A percentile compares a stretch with the other conserved stretches of the same genome.
These are phyloP conservation scores for Talaromyces piceae DNA, from an alignment of 2,329 filamentous ascomycete species.

Conservation along the genomic window DNA sequence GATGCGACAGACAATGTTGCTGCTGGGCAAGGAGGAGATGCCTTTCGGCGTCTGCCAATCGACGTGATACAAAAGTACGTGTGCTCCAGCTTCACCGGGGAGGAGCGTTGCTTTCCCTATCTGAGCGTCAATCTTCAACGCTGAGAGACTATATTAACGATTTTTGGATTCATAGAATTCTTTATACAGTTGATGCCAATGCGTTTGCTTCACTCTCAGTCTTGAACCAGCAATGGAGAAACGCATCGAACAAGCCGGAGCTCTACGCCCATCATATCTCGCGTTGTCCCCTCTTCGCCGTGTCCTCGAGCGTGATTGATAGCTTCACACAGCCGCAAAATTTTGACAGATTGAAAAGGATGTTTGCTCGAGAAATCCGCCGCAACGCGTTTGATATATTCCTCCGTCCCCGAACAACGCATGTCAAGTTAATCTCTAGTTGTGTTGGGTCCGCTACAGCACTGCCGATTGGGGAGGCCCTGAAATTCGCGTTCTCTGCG, in stretches of 20 bases:
- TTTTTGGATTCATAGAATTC: constrained; percentile 32
- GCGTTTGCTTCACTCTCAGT: constrained; percentile 41
- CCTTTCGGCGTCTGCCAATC: constrained; percentile 21
- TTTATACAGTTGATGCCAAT: constrained; percentile 41
- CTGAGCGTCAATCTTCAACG: neutral
- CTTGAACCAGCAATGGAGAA: constrained; percentile 39
- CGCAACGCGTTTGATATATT: constrained; percentile 72
- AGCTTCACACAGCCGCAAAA: constrained; percentile 34
- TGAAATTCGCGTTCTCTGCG: constrained; percentile 74
- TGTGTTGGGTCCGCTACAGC: constrained; percentile 75
- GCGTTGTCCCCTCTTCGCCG: constrained; percentile 35
- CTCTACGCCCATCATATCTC: constrained; percentile 42
- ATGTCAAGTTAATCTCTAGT: constrained; percentile 73
- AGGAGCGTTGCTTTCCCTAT: neutral
- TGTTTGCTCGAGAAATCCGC: constrained; percentile 64
- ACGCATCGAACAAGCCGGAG: constrained; percentile 33
- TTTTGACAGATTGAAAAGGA: constrained; percentile 54
- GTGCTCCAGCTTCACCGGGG: constrained; percentile 1
- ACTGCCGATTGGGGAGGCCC: constrained; percentile 73
- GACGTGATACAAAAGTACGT: constrained; percentile 25
- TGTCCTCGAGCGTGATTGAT: constrained; percentile 27
- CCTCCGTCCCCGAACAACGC: constrained; percentile 59
- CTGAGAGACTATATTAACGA: neutral
- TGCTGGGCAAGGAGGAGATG: neutral
- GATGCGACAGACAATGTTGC: neutral